phyloP scores from a whole-genome alignment of 108 stramenopile genomes.

The Chaetoceros tenuissimus region DNA sequence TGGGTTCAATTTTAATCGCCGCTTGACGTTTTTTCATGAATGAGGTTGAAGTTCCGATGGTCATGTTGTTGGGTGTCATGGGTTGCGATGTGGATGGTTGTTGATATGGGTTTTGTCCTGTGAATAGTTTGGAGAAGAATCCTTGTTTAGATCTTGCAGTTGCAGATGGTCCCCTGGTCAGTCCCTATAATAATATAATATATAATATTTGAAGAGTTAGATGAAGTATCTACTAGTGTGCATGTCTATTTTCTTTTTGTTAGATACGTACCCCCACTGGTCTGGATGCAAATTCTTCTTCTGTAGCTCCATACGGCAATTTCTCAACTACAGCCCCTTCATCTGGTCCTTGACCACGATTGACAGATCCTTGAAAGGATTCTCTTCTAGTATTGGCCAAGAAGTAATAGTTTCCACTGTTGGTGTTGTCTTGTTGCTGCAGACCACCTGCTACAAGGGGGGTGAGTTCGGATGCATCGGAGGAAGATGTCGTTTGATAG shows the following conservation, averaged over 20 bases:
- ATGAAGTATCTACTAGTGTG: no score
- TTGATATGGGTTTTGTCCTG: not conserved
- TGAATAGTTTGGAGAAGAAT: no score
- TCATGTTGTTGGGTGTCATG: not conserved
- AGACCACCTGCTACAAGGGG: not conserved
- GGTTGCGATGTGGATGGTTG: not conserved
- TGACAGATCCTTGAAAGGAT: no score
- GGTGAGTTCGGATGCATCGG: not conserved
- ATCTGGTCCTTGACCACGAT: no score
- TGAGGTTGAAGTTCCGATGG: constrained; percentile 24
- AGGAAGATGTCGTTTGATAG: no score
- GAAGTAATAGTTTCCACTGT: no score
- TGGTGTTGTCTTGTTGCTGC: no score
- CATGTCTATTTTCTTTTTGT: no score
- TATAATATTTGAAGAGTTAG: no score
- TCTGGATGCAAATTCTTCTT: constrained; percentile 33
- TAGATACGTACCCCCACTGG: constrained; percentile 7
- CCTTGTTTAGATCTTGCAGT: no score
- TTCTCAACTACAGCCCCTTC: constrained; percentile 21
- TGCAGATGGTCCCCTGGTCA: not conserved
- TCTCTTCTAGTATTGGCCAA: no score
- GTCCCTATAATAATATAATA: no score
- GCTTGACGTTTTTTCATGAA: constrained; percentile 35
- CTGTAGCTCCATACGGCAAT: constrained; percentile 29
- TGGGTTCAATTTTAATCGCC: constrained; percentile 71